Base-by-base conservation (phyloP, 306 rosid genomes). In the Lablab purpureus region DNA sequence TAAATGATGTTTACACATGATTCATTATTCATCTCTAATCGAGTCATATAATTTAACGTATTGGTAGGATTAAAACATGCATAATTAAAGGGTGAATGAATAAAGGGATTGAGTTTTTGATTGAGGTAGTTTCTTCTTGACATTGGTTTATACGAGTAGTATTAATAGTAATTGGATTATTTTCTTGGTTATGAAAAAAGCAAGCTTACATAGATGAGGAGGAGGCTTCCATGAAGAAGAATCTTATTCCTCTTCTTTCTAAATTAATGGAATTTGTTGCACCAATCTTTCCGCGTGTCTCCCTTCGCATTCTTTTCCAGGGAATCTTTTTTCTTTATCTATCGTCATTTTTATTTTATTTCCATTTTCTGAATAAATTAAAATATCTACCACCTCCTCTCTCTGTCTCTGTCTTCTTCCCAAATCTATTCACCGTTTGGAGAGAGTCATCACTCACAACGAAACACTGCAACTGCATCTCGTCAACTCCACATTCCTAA, bases 221-320 rank as follows among this genome's bases (percentile, higher is more conserved):
- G 82, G 34, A 79, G 54, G 34, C 19, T 76, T 76, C 27, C 18
- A 40, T 51, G 13, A 51, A 30, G 15, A 51, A 71, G 82, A 82
- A 83, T 77, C 86, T 71, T 22, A 71, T 83, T 77, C 86, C 45
- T 74, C 41, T 34, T 43, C 60, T 55, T 55, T 21, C 46, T 10
- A 69, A 58, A 45, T n/a, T 56, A 56, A 69, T 28, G 10, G 46
- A 71, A 58, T 59, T 65, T 58, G n/a, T 74, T 55, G 55, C 43
- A 13, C 13, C 51, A 25, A 30, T 58, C 76, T 81, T 74, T 81
- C 81, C 50, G 67, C 85, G 81, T 70, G 81, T 50, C 80, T 19
- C 13, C n/a, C 68, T 76, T 66, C 32, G 77, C 25, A 0, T 55
- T 49, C 51, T 76, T 76, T 40, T 69, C 8, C 11, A 21, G 12